phyloP scores from a whole-genome alignment of 768 basidiomycete species.

The Leccinum olivaceopallidum region DNA sequence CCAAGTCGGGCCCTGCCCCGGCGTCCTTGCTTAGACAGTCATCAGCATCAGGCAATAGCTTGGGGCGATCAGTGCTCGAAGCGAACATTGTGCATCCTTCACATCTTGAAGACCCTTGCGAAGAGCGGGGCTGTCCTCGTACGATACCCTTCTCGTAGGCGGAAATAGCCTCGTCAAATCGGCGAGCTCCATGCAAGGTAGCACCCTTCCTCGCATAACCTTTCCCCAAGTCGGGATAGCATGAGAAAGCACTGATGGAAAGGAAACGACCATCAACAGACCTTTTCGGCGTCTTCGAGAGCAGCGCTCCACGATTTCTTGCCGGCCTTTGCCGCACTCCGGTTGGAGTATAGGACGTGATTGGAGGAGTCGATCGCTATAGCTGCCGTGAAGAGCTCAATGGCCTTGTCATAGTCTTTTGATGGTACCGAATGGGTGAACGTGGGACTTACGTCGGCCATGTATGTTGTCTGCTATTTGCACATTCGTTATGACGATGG shows the following conservation, averaged over 20 bases:
- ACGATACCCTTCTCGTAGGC: slow-evolving; percentile 79
- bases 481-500: no score
- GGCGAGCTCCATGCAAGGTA: slow-evolving; percentile 79
- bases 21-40: slow-evolving; percentile 36
- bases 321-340: slow-evolving; percentile 89
- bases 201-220: slow-evolving; percentile 90
- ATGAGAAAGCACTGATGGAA: slow-evolving; percentile 1
- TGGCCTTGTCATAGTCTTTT: slow-evolving; percentile 89
- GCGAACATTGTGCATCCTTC: slow-evolving; percentile 74
- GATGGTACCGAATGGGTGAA: slow-evolving; percentile 24
- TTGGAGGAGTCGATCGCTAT: slow-evolving; percentile 82
- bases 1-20: slow-evolving; percentile 45
- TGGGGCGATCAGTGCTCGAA: background rate
- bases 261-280: slow-evolving; percentile 27
- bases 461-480: no score
- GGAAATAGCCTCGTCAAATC: slow-evolving; percentile 81
- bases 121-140: slow-evolving; percentile 81
- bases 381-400: slow-evolving; percentile 79
- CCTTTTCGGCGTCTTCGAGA: slow-evolving; percentile 89
- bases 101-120: slow-evolving; percentile 91
- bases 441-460: no score
- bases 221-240: slow-evolving; percentile 62
- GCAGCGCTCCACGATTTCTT: slow-evolving; percentile 78
- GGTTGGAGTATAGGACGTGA: slow-evolving; percentile 90
- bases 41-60: slow-evolving; percentile 4